Percentiles rank a stretch among this genome's conserved stretches.
phyloP scores from a whole-genome alignment of 2,329 filamentous ascomycete genomes.

The Tolypocladium tropicale region DNA sequence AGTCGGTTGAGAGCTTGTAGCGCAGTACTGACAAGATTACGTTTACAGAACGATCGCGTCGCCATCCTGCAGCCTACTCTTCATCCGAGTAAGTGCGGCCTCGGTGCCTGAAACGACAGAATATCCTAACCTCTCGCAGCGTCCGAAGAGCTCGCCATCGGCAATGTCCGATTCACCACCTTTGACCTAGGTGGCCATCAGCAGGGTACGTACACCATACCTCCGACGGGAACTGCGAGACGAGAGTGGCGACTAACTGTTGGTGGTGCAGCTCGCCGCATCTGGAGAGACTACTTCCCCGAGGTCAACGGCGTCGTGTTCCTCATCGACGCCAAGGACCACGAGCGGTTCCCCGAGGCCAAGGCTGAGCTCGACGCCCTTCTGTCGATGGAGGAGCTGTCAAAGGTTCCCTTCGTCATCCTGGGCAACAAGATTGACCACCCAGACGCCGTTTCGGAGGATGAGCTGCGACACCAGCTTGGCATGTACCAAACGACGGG shows the following conservation, averaged over 20 bases:
- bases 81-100: constrained; percentile 63
- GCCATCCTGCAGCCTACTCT: constrained; percentile 84
- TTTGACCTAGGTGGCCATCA: constrained; percentile 91
- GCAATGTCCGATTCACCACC: constrained; percentile 88
- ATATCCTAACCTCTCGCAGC: constrained; percentile 35
- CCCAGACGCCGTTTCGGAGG: constrained; percentile 88
- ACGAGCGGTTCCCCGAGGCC: constrained; percentile 85
- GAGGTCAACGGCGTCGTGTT: constrained; percentile 96
- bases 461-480: constrained; percentile 84
- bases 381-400: constrained; percentile 90
- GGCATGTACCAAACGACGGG: constrained; percentile 94
- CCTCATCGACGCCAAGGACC: constrained; percentile 94
- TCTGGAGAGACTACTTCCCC: constrained; percentile 96
- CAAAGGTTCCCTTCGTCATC: constrained; percentile 91
- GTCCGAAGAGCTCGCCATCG: constrained; percentile 85
- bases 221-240: background rate
- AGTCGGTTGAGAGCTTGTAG: background rate
- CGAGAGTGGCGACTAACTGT: background rate
- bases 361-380: constrained; percentile 96
- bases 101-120: background rate
- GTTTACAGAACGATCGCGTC: constrained; percentile 72
- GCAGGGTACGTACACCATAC: constrained; percentile 50
- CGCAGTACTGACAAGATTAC: constrained; percentile 12
- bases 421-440: constrained; percentile 99
- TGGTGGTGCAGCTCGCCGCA: constrained; percentile 60